Evolutionary conservation across 148 eudicot genomes (phyloP), one percentile per base, ranked within the genome.

Genomic region (Silene uniflora): DNA sequence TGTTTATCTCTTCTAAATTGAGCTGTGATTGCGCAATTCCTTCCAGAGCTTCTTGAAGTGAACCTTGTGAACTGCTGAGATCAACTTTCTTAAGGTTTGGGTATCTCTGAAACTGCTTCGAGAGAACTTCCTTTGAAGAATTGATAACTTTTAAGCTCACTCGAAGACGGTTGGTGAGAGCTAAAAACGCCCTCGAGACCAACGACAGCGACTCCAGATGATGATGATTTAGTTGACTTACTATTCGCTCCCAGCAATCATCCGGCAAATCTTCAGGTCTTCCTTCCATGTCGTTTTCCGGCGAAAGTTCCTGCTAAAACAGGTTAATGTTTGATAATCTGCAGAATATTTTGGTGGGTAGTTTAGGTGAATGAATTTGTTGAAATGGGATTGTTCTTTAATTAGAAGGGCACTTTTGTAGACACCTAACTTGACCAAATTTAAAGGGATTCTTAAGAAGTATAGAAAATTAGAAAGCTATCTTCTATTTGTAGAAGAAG

Each of bases 231-330:
- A 71, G 73, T 10, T 17, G 62, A 54, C 22, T 25, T 16, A 71
- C 42, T 71, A 71, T 54, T 18, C 14, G 22, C 2, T 6, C 73
- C 73, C 73, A 71, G 73, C 73, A 71, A 27, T 71, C 73, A 54
- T 71, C 73, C 3, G 73, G 73, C 55, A 71, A 71, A 54, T 71
- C 73, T 17, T 71, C 73, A 25, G 23, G 18, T 71, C 44, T 71
- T 55, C 73, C 49, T 25, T 54, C 42, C 73, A 71, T 71, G 18
- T 71, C 17, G 0, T 23, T 70, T 70, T 49, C 47, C 39, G 32
- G 4, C 62, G 6, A 52, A 22, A 52, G 14, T 17, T 24, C 4
- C 69, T 32, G 49, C 27, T 23, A 62, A 22, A 10, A 62, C 27
- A 62, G 29, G 29, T 62, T 39, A 16, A 1, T 49, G 8, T 42